A percentile compares a stretch with the other conserved stretches of the same genome.
Conservation (phyloP, 2,329 filamentous ascomycete genomes). For the Calycina marina region DNA sequence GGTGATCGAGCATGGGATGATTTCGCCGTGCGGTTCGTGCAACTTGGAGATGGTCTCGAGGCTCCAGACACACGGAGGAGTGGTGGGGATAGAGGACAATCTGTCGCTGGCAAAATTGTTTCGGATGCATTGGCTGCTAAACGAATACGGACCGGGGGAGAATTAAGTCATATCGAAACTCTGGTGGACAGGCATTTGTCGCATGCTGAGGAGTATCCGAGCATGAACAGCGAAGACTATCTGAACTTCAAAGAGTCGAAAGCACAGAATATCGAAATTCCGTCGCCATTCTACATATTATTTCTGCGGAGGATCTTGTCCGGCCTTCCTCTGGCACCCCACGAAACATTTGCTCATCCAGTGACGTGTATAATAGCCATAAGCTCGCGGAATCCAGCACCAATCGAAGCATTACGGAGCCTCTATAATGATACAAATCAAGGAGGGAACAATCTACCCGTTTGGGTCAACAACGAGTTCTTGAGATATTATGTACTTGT, state of each 20-base stretch:
- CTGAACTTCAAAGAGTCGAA: slow-evolving; percentile 25
- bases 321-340: slow-evolving; percentile 59
- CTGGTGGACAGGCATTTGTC: slow-evolving; percentile 67
- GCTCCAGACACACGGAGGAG: slow-evolving; percentile 28
- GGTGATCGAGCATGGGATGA: slow-evolving; percentile 74
- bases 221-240: slow-evolving; percentile 17
- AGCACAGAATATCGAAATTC: slow-evolving; percentile 23
- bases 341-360: slow-evolving; percentile 90
- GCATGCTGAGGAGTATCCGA: slow-evolving; percentile 45
- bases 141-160: slow-evolving; percentile 26
- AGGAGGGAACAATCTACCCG: slow-evolving; percentile 57
- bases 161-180: slow-evolving; percentile 59
- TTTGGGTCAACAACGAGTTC: slow-evolving; percentile 85
- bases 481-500: slow-evolving; percentile 91
- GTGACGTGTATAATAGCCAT: slow-evolving; percentile 92
- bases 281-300: slow-evolving; percentile 71
- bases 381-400: slow-evolving; percentile 69
- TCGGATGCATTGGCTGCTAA: slow-evolving; percentile 9
- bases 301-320: slow-evolving; percentile 77
- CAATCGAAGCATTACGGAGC: slow-evolving; percentile 74
- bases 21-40: slow-evolving; percentile 75
- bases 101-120: slow-evolving; percentile 12
- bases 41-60: slow-evolving; percentile 46
- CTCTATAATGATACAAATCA: slow-evolving; percentile 76
- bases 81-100: slow-evolving; percentile 12